phyloP scores from a whole-genome alignment of 805 yeast genomes.

The Myxozyma kluyveri region DNA sequence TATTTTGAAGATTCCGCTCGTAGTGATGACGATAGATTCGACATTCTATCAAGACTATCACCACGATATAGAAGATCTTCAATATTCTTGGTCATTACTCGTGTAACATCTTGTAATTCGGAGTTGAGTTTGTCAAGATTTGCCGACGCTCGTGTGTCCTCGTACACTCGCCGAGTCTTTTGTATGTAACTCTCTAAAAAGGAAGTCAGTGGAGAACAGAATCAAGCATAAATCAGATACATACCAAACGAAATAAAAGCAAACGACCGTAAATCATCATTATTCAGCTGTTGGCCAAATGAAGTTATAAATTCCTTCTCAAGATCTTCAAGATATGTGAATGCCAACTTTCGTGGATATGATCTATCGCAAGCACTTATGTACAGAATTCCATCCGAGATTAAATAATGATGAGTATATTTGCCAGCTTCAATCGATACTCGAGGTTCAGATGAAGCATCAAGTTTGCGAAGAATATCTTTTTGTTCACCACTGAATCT shows the following conservation, averaged over 20 bases:
- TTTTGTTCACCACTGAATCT: slow-evolving; percentile 86
- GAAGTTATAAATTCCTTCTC: slow-evolving; percentile 76
- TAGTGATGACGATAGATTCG: slow-evolving; percentile 77
- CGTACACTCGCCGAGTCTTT: slow-evolving; percentile 84
- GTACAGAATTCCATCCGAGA: slow-evolving; percentile 64
- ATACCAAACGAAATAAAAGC: slow-evolving; percentile 78
- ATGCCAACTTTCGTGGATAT: slow-evolving; percentile 86
- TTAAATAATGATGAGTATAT: slow-evolving; percentile 71
- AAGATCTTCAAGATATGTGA: slow-evolving; percentile 79
- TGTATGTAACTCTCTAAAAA: slow-evolving; percentile 47
- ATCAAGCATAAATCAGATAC: neutral
- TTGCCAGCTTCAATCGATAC: slow-evolving; percentile 79
- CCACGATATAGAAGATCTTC: slow-evolving; percentile 95
- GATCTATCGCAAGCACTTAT: slow-evolving; percentile 72
- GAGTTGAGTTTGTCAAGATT: slow-evolving; percentile 81
- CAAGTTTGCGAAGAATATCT: slow-evolving; percentile 67
- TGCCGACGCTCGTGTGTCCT: slow-evolving; percentile 85
- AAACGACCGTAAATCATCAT: slow-evolving; percentile 74
- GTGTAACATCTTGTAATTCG: slow-evolving; percentile 89
- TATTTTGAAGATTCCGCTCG: slow-evolving; percentile 83
- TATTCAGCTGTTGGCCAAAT: slow-evolving; percentile 65
- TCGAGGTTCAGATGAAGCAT: slow-evolving; percentile 74
- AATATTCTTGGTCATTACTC: slow-evolving; percentile 93
- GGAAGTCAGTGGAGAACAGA: neutral
- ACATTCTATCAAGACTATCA: slow-evolving; percentile 86